Conservation (phyloP, 2,329 filamentous ascomycete species). For the Alternaria triticina region DNA sequence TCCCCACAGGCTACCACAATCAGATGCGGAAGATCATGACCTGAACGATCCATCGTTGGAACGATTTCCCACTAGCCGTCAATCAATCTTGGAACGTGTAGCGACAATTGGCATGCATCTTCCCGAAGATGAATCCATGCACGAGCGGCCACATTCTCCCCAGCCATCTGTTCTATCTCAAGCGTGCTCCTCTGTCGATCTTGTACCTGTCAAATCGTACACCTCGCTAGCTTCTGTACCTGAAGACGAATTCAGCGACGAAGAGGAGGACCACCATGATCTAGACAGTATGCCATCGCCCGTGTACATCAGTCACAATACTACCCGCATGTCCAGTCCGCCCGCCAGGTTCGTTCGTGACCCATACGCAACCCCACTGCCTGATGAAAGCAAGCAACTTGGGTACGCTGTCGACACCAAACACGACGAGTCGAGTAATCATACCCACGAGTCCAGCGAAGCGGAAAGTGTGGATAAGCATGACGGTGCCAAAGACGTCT, state of each 20-base stretch:
- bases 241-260: conserved; percentile 27
- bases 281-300: conserved; percentile 30
- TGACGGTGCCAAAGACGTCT: conserved; percentile 22
- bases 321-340: conserved; percentile 1
- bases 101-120: conserved; percentile 32
- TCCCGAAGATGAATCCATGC: conserved; percentile 33
- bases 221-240: conserved; percentile 37
- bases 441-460: conserved; percentile 16
- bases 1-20: conserved; percentile 35
- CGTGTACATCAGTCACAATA: conserved; percentile 16
- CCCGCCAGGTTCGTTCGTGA: conserved; percentile 13
- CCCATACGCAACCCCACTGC: conserved; percentile 18
- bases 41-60: conserved; percentile 38
- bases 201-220: conserved; percentile 33
- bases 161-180: conserved; percentile 32
- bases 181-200: conserved; percentile 40
- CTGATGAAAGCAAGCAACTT: conserved; percentile 22
- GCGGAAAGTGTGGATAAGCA: conserved; percentile 20
- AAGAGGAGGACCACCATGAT: conserved; percentile 21
- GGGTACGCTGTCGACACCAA: conserved; percentile 6
- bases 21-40: conserved; percentile 38
- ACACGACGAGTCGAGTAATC: background rate
- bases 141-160: conserved; percentile 28
- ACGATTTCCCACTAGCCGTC: conserved; percentile 35
- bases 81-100: conserved; percentile 38